Evolutionary conservation across 2,329 filamentous ascomycete genomes (phyloP).

Genomic region (Exophiala sideris): DNA sequence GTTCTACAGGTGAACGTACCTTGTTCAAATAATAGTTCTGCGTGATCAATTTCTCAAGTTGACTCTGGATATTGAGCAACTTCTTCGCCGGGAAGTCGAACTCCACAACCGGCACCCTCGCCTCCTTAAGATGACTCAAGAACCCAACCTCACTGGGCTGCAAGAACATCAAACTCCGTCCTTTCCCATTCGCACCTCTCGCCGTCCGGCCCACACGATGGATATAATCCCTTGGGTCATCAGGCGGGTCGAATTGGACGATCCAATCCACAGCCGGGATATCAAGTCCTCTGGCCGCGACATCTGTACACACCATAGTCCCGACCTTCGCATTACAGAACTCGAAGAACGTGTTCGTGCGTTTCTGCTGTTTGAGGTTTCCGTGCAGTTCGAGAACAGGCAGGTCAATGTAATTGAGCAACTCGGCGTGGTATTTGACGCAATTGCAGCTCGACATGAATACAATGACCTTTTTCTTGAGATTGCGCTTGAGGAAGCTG

Average conservation of each 20-base stretch:
- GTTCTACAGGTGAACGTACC: constrained; percentile 41
- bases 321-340: constrained; percentile 83
- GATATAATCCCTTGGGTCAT: constrained; percentile 87
- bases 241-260: constrained; percentile 90
- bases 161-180: constrained; percentile 86
- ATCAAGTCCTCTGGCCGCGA: constrained; percentile 90
- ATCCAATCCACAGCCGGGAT: constrained; percentile 97
- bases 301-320: constrained; percentile 92
- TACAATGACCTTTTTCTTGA: constrained; percentile 96
- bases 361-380: constrained; percentile 97
- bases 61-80: constrained; percentile 83
- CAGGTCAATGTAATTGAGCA: constrained; percentile 96
- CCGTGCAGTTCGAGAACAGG: constrained; percentile 83
- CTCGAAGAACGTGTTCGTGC: constrained; percentile 98
- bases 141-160: constrained; percentile 91
- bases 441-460: constrained; percentile 92
- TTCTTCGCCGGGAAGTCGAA: constrained; percentile 93
- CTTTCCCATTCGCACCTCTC: constrained; percentile 76
- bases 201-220: constrained; percentile 95
- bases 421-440: constrained; percentile 92
- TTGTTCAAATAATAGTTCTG: constrained; percentile 98
- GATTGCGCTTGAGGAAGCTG: constrained; percentile 86
- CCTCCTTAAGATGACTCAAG: constrained; percentile 83
- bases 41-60: constrained; percentile 88
- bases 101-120: constrained; percentile 88